These are phyloP conservation scores for Candida golubevii DNA, from an alignment of 805 yeast species.

Conservation along the genomic window DNA sequence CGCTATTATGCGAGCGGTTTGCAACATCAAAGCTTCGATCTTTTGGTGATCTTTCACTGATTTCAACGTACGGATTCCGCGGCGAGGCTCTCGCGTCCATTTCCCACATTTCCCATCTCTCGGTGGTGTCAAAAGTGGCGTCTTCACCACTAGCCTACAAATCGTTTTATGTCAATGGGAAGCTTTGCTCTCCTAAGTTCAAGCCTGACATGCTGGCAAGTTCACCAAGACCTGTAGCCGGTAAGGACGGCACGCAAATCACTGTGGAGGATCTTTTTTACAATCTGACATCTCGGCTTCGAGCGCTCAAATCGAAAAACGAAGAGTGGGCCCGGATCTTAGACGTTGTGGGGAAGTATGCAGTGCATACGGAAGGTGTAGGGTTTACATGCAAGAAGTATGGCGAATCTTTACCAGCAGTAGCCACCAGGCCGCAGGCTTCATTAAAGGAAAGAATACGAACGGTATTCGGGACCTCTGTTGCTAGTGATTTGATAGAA, in stretches of 20 bases:
- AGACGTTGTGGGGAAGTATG: constrained; percentile 80
- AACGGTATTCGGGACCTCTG: constrained; percentile 60
- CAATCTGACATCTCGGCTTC: constrained; percentile 75
- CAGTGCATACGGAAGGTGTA: constrained; percentile 64
- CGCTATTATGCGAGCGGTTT: constrained; percentile 82
- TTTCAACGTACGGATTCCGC: constrained; percentile 87
- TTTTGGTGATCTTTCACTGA: constrained; percentile 69
- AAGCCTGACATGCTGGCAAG: constrained; percentile 28
- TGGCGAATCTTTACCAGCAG: constrained; percentile 68
- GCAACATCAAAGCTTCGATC: constrained; percentile 79
- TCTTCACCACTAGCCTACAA: constrained; percentile 66
- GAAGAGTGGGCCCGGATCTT: constrained; percentile 77
- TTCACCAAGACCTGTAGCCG: constrained; percentile 75
- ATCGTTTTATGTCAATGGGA: constrained; percentile 66
- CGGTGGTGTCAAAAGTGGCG: constrained; percentile 70
- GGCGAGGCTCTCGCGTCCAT: constrained; percentile 97
- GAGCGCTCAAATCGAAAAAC: constrained; percentile 57
- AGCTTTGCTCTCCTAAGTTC: constrained; percentile 41
- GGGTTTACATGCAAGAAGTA: constrained; percentile 77
- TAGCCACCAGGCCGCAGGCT: constrained; percentile 52
- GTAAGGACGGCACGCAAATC: constrained; percentile 81
- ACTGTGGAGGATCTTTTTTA: constrained; percentile 85
- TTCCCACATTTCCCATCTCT: constrained; percentile 79
- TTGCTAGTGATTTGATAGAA: constrained; percentile 61
- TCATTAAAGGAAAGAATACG: constrained; percentile 66